Conservation (phyloP, 768 basidiomycete species). For the Boletus subparvulus region DNA sequence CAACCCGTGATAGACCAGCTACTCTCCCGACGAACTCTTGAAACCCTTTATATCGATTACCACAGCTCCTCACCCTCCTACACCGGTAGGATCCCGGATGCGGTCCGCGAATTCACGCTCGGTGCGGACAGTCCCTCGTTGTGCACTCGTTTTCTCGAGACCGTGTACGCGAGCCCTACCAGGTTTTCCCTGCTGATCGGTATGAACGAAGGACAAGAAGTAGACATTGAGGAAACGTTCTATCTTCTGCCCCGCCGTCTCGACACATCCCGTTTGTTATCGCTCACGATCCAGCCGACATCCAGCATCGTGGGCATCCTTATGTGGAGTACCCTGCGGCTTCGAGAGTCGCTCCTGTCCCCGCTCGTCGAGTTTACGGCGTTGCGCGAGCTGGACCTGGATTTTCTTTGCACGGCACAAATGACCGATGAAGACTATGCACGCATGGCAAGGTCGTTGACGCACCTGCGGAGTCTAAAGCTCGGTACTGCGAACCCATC, state of each 20-base stretch:
- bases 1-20: conserved; percentile 17
- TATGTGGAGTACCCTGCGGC: not conserved
- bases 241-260: conserved; percentile 10
- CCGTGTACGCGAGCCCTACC: conserved; percentile 11
- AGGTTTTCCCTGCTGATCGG: conserved; percentile 7
- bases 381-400: conserved; percentile 18
- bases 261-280: conserved; percentile 4
- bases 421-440: conserved; percentile 12
- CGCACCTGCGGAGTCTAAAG: conserved; percentile 11
- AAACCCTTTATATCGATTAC: conserved; percentile 15
- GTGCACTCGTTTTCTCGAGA: conserved; percentile 11
- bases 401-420: conserved; percentile 9
- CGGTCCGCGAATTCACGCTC: conserved; percentile 15
- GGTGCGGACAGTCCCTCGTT: not conserved
- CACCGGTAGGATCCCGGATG: conserved; percentile 10
- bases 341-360: conserved; percentile 2
- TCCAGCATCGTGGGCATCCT: not conserved
- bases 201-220: not conserved
- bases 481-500: conserved; percentile 13
- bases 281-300: conserved; percentile 6
- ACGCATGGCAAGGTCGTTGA: conserved; percentile 10
- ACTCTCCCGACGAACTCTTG: not conserved
- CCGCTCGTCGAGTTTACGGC: conserved; percentile 13
- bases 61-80: conserved; percentile 7
- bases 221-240: conserved; percentile 6